A percentile compares a stretch with the other conserved stretches of the same genome.
Evolutionary conservation across 1,284 basidiomycete species (phyloP).

Genomic region (Trichosporon asahii): DNA sequence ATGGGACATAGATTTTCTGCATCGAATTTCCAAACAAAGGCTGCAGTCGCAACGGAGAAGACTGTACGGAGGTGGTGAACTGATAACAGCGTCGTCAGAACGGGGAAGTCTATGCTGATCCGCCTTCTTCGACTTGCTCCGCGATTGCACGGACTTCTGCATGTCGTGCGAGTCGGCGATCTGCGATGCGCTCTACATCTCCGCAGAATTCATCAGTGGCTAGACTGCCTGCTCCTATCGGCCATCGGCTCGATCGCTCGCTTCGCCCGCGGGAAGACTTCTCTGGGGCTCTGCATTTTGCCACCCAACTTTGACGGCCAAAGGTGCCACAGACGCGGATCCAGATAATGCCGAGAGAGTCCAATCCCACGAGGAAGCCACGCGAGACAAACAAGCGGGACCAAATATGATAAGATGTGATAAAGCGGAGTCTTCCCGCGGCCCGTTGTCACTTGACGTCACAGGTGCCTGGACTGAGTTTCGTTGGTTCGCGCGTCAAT

Average conservation of each 20-base stretch:
- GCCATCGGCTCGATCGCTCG: not conserved
- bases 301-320: not conserved
- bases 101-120: too few relatives aligned
- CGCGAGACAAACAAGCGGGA: not conserved
- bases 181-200: not conserved
- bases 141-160: not conserved
- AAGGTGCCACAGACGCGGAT: not conserved
- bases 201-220: not conserved
- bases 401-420: constrained; percentile 6
- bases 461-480: not conserved
- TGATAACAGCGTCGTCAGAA: not conserved
- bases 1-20: constrained; percentile 29
- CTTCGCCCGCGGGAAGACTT: not conserved
- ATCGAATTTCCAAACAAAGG: constrained; percentile 23
- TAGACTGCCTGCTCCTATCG: not conserved
- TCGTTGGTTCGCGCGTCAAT: not conserved
- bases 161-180: not conserved
- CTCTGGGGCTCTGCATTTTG: not conserved
- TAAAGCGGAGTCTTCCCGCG: not conserved
- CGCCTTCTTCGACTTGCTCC: too few relatives aligned
- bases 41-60: not conserved
- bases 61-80: not conserved
- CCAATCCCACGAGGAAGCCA: not conserved
- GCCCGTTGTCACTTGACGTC: not conserved
- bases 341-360: not conserved